Percentiles rank a stretch among this genome's conserved stretches.
These are phyloP conservation scores for Microstegium vimineum DNA, from an alignment of 176 grass and related monocot genomes.

Conservation along the genomic window DNA sequence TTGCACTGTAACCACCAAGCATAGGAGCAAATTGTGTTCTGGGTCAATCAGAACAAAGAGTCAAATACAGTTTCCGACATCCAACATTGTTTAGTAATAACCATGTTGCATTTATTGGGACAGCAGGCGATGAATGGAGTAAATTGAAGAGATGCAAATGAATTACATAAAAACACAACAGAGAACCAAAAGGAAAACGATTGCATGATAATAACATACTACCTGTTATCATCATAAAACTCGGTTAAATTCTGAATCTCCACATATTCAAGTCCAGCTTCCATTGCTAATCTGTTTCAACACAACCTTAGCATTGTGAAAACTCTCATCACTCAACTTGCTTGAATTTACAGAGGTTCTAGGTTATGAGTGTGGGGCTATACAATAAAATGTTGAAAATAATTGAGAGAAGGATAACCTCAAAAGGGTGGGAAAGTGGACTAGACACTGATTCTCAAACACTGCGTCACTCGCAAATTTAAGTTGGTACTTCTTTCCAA, in stretches of 20 bases:
- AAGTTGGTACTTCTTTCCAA: slow-evolving; percentile 90
- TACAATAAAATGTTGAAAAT: slow-evolving; percentile 10
- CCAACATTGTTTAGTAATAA: background rate
- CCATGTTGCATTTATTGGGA: background rate
- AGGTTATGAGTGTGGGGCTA: background rate
- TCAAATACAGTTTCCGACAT: background rate
- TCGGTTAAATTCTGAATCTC: slow-evolving; percentile 94
- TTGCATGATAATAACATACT: background rate
- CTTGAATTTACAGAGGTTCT: background rate
- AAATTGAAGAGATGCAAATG: background rate
- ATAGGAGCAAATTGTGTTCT: slow-evolving; percentile 88
- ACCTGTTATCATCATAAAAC: slow-evolving; percentile 99
- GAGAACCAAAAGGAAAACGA: slow-evolving; percentile 4
- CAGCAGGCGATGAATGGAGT: background rate
- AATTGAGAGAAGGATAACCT: slow-evolving; percentile 49
- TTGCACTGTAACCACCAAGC: slow-evolving; percentile 66
- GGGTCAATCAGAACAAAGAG: slow-evolving; percentile 17
- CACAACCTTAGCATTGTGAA: slow-evolving; percentile 29
- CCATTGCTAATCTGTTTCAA: slow-evolving; percentile 83
- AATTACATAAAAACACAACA: background rate
- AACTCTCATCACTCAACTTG: slow-evolving; percentile 8
- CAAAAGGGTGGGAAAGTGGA: slow-evolving; percentile 86
- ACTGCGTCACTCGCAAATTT: slow-evolving; percentile 75
- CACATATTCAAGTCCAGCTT: slow-evolving; percentile 86
- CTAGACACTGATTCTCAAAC: slow-evolving; percentile 75